These are phyloP conservation scores for Ogataea sp. DNA, from an alignment of 805 yeast genomes.

Conservation along the genomic window DNA sequence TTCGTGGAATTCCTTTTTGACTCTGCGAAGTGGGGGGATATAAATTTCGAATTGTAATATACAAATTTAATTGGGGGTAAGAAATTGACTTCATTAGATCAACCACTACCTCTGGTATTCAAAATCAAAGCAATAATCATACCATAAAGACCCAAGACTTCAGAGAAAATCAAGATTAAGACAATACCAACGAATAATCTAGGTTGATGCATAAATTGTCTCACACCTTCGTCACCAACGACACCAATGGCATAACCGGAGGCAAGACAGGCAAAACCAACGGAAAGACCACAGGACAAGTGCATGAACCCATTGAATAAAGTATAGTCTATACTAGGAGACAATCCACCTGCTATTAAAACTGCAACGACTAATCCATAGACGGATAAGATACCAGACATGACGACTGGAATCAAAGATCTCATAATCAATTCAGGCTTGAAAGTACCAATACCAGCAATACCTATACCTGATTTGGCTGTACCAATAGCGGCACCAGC, in stretches of 20 bases:
- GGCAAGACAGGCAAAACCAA: constrained; percentile 93
- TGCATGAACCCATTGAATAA: constrained; percentile 97
- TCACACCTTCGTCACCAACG: constrained; percentile 98
- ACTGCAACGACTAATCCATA: constrained; percentile 97
- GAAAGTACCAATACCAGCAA: constrained; percentile 95
- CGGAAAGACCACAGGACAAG: constrained; percentile 89
- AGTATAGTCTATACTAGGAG: constrained; percentile 73
- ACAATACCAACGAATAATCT: constrained; percentile 96
- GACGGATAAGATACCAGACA: constrained; percentile 96
- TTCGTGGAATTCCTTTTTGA: too few species aligned
- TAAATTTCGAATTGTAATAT: constrained; percentile 30
- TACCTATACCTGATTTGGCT: constrained; percentile 97
- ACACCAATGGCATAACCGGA: constrained; percentile 98
- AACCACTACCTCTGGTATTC: constrained; percentile 77
- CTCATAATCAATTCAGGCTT: constrained; percentile 96
- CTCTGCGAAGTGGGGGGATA: too few species aligned
- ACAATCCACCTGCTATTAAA: constrained; percentile 82
- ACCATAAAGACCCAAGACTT: constrained; percentile 92
- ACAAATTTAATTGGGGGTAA: constrained; percentile 18
- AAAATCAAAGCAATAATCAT: constrained; percentile 91
- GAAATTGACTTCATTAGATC: too few species aligned
- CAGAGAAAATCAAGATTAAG: constrained; percentile 95
- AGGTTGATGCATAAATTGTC: constrained; percentile 97
- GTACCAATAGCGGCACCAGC: constrained; percentile 99
- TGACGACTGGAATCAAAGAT: constrained; percentile 91